phyloP scores from a whole-genome alignment of 139 green algal genomes.

The Tetraselmis chui region DNA sequence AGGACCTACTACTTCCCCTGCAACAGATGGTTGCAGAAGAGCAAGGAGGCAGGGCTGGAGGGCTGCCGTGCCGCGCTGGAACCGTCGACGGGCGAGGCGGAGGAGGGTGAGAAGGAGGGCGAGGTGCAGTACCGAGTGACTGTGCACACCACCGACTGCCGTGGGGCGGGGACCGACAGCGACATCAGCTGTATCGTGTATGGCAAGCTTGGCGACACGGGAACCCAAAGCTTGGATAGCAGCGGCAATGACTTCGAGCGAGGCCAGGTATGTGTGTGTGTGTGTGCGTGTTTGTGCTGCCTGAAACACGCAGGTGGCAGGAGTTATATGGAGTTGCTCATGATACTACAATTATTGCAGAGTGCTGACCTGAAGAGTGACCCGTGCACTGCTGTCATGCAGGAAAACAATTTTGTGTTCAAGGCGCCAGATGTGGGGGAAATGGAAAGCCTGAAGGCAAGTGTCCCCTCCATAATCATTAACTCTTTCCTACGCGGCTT shows the following conservation, averaged over 20 bases:
- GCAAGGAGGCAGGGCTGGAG: conserved; percentile 15
- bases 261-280: conserved; percentile 2
- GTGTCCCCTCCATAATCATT: too few species aligned
- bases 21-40: conserved; percentile 32
- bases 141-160: conserved; percentile 34
- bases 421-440: background rate
- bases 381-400: too few species aligned
- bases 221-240: conserved; percentile 24
- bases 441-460: background rate
- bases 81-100: background rate
- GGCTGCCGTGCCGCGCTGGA: conserved; percentile 4
- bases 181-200: conserved; percentile 31
- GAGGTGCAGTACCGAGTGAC: conserved; percentile 31
- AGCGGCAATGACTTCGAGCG: conserved; percentile 48
- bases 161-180: conserved; percentile 27
- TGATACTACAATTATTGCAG: too few species aligned
- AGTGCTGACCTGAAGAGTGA: too few species aligned
- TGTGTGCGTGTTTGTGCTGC: too few species aligned
- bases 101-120: conserved; percentile 5
- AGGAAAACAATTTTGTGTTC: background rate
- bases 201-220: conserved; percentile 34
- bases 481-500: background rate
- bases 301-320: too few species aligned
- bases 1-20: conserved; percentile 38
- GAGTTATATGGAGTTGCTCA: too few species aligned